phyloP scores from a whole-genome alignment of 2,329 filamentous ascomycete species.

The Fusarium marasasianum region DNA sequence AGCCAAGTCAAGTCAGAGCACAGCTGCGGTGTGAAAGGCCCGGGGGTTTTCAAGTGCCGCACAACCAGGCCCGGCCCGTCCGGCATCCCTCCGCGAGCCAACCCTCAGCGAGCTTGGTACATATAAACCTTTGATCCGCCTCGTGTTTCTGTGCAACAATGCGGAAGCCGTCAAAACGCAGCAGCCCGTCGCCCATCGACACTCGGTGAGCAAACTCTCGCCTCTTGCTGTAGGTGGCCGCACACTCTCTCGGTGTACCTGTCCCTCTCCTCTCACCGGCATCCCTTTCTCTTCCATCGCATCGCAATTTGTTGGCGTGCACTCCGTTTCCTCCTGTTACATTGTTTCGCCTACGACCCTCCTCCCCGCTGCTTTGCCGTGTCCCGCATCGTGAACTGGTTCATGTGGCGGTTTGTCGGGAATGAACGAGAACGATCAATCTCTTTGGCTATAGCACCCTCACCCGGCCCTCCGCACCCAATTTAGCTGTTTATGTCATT shows the following conservation, averaged over 20 bases:
- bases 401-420: background rate
- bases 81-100: constrained; percentile 18
- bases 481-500: background rate
- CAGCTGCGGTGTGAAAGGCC: background rate
- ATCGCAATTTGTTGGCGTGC: background rate
- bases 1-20: background rate
- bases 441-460: constrained; percentile 24
- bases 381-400: constrained; percentile 5
- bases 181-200: constrained; percentile 15
- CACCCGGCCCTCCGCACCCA: background rate
- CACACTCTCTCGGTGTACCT: background rate
- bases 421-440: constrained; percentile 15
- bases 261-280: constrained; percentile 4
- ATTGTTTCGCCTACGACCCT: background rate
- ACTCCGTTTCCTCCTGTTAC: background rate
- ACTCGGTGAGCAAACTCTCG: constrained; percentile 33
- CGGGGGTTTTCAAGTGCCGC: background rate
- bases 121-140: constrained; percentile 34
- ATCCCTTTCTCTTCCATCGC: background rate
- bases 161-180: constrained; percentile 27
- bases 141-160: constrained; percentile 10
- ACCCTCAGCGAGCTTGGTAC: background rate
- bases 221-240: constrained; percentile 29
- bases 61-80: constrained; percentile 33
- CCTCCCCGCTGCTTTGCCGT: background rate